Evolutionary conservation across 2,329 filamentous ascomycete genomes (phyloP).

Genomic region (Trichoderma atroviride): DNA sequence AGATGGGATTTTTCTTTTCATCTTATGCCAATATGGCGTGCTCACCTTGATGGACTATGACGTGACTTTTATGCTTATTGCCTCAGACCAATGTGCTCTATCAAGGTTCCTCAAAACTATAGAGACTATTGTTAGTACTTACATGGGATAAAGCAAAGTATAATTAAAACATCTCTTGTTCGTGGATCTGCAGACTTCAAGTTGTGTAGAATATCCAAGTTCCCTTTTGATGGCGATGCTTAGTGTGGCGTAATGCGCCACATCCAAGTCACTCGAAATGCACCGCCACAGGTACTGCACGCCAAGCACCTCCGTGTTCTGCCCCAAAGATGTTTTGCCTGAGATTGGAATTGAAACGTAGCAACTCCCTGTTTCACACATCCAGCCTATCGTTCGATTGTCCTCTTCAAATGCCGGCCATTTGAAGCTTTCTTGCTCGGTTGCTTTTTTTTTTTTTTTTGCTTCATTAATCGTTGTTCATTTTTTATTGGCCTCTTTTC

Average conservation of each 20-base stretch:
- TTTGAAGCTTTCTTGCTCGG: slow-evolving; percentile 33
- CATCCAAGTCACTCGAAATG: neutral
- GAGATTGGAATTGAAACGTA: slow-evolving; percentile 27
- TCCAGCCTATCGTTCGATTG: slow-evolving; percentile 25
- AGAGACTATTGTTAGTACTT: neutral
- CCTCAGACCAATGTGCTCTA: neutral
- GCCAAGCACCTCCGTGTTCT: slow-evolving; percentile 13
- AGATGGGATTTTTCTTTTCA: slow-evolving; percentile 19
- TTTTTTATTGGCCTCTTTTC: too few species aligned
- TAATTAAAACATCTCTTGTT: neutral
- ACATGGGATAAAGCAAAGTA: neutral
- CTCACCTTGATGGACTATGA: slow-evolving; percentile 5
- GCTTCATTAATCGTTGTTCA: too few species aligned
- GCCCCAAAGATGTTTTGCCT: slow-evolving; percentile 1
- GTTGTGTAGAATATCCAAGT: neutral
- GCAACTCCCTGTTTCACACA: slow-evolving; percentile 10
- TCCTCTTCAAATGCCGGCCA: slow-evolving; percentile 39
- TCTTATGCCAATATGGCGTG: slow-evolving; percentile 20
- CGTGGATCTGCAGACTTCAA: neutral
- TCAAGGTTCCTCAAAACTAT: neutral
- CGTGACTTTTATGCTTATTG: slow-evolving; percentile 16
- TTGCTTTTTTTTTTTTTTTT: too few species aligned
- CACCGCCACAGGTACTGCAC: slow-evolving; percentile 9
- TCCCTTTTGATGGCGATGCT: neutral
- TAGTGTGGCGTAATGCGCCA: slow-evolving; percentile 7